phyloP scores from a whole-genome alignment of 2,329 filamentous ascomycete species.

The Beauveria scarabaeidicola region DNA sequence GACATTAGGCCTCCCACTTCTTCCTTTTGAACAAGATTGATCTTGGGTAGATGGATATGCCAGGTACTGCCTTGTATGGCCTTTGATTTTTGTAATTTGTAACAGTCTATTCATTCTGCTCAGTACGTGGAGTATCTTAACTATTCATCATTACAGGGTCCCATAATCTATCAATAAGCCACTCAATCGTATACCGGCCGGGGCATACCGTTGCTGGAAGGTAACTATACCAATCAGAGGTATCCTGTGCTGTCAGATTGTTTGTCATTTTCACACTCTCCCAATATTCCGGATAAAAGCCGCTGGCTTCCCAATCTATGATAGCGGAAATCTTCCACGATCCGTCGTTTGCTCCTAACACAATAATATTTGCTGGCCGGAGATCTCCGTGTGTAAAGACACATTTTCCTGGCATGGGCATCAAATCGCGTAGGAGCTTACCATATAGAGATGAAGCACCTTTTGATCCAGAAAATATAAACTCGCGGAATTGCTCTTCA shows the following conservation, averaged over 20 bases:
- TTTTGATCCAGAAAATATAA: background rate
- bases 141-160: too few species aligned
- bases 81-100: too few species aligned
- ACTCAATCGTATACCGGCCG: background rate
- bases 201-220: background rate
- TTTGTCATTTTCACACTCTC: slow-evolving; percentile 16
- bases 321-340: slow-evolving; percentile 11
- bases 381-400: slow-evolving; percentile 10
- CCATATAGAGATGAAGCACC: background rate
- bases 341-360: background rate
- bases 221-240: background rate
- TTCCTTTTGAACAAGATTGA: too few species aligned
- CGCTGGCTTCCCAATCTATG: slow-evolving; percentile 16
- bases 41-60: too few species aligned
- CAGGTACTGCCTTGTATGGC: too few species aligned
- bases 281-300: slow-evolving; percentile 17
- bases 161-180: background rate
- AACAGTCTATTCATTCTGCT: too few species aligned
- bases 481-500: background rate
- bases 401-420: background rate
- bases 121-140: too few species aligned
- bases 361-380: slow-evolving; percentile 7
- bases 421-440: background rate
- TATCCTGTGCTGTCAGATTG: slow-evolving; percentile 10
- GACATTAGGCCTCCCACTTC: too few species aligned